Evolutionary conservation across 352 stramenopile species (phyloP), one percentile per base, ranked within the genome.

Genomic region (Blastocystis sp.): DNA sequence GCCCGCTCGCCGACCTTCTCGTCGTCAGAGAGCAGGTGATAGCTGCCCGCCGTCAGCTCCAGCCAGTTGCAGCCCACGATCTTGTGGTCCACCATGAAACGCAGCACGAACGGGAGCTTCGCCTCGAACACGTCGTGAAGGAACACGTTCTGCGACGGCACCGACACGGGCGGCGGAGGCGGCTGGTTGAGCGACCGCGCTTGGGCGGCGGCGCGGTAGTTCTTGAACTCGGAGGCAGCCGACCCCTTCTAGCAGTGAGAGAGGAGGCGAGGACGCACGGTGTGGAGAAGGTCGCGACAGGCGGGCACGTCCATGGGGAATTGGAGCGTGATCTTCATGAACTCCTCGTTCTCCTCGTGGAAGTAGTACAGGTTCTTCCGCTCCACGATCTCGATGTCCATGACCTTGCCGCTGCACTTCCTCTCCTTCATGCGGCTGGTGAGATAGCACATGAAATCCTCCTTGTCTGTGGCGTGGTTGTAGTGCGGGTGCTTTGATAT

Each of bases 71-170:
- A 97, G 33, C 97, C 97, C 3, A 93, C 93, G 88, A 99, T 98
- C 37, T 97, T 93, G 65, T 95, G 92, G 91, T 99, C 97, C 91
- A 99, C 98, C 96, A 99, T 98, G 92, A 98, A 99, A 12, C 97
- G 95, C 89, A 99, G 93, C 19, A 99, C 95, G 93, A 98, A 99
- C 6, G 97, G 97, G 50, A 99, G 96, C 92, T 99, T 99, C 91
- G 94, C 98, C 92, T 99, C 97, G 93, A 97, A 99, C 12, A 95
- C 98, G 90, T 96, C 93, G 90, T 80, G 67, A 10, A 29, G 3
- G 41, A 51, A 76, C 21, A 78, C 39, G 10, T 65, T 50, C 26
- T 37, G 26, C 9, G 29, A 10, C 24, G 6, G 2, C 39, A 92
- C 74, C 41, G 67, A 78, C 50, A 13, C 26, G n/a, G 45, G 35